Evolutionary conservation across 371 early-diverging fungal genomes (phyloP).

Genomic region (Coemansia sp.): DNA sequence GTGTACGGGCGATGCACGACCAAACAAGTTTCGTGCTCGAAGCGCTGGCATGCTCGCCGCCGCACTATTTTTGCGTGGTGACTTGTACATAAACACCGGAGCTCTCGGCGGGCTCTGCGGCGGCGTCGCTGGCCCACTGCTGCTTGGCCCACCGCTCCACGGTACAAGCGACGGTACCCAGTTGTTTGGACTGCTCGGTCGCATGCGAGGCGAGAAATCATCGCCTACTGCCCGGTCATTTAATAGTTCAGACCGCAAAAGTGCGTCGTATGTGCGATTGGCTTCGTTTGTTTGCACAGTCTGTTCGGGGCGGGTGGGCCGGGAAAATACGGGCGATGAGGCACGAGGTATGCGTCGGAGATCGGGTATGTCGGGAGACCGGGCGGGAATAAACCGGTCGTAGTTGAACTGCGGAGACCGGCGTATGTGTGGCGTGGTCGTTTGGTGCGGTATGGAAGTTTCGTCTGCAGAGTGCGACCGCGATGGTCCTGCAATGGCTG

Average conservation of each 20-base stretch:
- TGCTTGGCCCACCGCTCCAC: constrained; percentile 36
- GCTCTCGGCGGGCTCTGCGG: constrained; percentile 16
- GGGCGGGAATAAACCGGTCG: constrained; percentile 49
- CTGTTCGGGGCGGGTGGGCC: constrained; percentile 20
- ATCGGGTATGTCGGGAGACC: constrained; percentile 21
- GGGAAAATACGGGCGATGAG: constrained; percentile 28
- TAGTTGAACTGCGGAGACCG: constrained; percentile 47
- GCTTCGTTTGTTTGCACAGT: constrained; percentile 38
- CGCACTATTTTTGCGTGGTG: constrained; percentile 34
- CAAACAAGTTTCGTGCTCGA: constrained; percentile 22
- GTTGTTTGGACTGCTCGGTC: constrained; percentile 24
- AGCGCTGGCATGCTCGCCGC: constrained; percentile 10
- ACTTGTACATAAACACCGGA: constrained; percentile 38
- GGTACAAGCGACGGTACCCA: constrained; percentile 44
- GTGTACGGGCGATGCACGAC: constrained; percentile 40
- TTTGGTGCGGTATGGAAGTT: constrained; percentile 2
- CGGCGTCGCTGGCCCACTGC: constrained; percentile 43
- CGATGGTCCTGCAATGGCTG: background rate
- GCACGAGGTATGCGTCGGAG: constrained; percentile 18
- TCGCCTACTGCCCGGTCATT: constrained; percentile 28
- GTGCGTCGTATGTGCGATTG: constrained; percentile 50
- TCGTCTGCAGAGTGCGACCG: background rate
- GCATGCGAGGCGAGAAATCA: constrained; percentile 20
- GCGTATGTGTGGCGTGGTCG: constrained; percentile 21
- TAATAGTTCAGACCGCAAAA: constrained; percentile 47